Conservation (phyloP, 1,284 basidiomycete species). For the Austroboletus novae-zelandiae region DNA sequence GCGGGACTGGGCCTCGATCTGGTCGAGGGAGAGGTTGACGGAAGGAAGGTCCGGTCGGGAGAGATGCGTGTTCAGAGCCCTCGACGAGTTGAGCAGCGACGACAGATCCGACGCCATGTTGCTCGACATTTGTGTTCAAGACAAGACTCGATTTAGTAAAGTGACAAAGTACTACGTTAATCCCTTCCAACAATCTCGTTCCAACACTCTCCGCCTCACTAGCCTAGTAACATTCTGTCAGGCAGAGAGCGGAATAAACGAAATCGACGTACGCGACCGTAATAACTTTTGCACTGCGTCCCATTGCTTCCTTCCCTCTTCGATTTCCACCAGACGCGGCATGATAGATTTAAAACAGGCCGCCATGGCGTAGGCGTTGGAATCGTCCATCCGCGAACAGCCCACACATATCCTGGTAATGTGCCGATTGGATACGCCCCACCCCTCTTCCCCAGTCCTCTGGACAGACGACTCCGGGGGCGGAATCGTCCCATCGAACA, state of each 20-base stretch:
- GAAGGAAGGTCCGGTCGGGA: slow-evolving; percentile 77
- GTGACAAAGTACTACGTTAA: no score
- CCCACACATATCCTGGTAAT: slow-evolving; percentile 12
- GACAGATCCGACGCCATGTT: slow-evolving; percentile 59
- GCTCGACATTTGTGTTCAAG: slow-evolving; percentile 4
- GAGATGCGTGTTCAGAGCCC: slow-evolving; percentile 71
- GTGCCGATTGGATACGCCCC: slow-evolving; percentile 7
- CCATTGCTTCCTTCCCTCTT: slow-evolving; percentile 1
- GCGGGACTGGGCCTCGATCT: slow-evolving; percentile 87
- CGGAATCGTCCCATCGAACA: slow-evolving; percentile 14
- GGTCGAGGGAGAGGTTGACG: slow-evolving; percentile 85
- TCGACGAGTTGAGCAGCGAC: slow-evolving; percentile 68
- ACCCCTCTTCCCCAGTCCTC: not conserved
- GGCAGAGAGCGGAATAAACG: no score
- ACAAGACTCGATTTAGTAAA: no score
- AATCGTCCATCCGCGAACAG: slow-evolving; percentile 11
- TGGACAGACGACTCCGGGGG: not conserved
- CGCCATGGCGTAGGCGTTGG: not conserved
- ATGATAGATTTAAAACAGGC: slow-evolving; percentile 12
- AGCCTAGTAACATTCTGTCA: no score
- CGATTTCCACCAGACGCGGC: slow-evolving; percentile 11
- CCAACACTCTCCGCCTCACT: no score
- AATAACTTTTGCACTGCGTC: slow-evolving; percentile 2
- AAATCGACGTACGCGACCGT: not conserved
- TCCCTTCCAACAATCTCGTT: no score